Conservation (phyloP, 2,329 filamentous ascomycete genomes). For the Dothistroma pini region DNA sequence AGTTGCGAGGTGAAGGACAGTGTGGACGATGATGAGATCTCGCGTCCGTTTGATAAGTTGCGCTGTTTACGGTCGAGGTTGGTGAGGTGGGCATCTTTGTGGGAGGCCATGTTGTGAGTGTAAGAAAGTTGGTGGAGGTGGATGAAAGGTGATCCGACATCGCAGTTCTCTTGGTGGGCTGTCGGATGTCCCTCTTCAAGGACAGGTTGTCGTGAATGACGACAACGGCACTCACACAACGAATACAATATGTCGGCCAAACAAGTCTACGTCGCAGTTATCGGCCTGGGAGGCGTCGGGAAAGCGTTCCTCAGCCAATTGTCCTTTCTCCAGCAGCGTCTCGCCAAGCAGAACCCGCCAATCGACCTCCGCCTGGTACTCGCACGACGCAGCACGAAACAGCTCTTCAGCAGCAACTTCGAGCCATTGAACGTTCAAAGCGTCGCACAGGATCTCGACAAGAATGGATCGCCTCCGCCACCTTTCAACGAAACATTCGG, state of each 20-base stretch:
- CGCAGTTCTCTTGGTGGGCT: background rate
- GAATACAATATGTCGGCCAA: constrained; percentile 1
- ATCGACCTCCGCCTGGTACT: constrained; percentile 75
- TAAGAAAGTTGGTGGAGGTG: background rate
- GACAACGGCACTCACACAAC: background rate
- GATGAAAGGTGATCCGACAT: background rate
- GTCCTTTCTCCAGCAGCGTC: constrained; percentile 60
- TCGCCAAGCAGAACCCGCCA: constrained; percentile 48
- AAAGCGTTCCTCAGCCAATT: constrained; percentile 87
- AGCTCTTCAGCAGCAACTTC: constrained; percentile 71
- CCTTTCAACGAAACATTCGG: constrained; percentile 67
- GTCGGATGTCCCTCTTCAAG: background rate
- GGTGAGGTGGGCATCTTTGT: constrained; percentile 20
- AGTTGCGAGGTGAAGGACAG: constrained; percentile 88
- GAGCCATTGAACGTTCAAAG: constrained; percentile 60
- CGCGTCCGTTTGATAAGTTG: constrained; percentile 56
- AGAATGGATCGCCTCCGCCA: constrained; percentile 62
- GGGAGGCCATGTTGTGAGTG: constrained; percentile 14
- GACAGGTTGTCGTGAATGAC: background rate
- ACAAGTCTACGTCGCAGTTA: constrained; percentile 44
- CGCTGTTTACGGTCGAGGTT: constrained; percentile 43
- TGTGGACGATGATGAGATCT: constrained; percentile 65
- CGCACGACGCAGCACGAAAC: constrained; percentile 80
- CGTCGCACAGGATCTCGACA: constrained; percentile 58
- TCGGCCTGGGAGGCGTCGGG: constrained; percentile 82